phyloP scores from a whole-genome alignment of 148 eudicot species.

The Amaranthus cruentus region DNA sequence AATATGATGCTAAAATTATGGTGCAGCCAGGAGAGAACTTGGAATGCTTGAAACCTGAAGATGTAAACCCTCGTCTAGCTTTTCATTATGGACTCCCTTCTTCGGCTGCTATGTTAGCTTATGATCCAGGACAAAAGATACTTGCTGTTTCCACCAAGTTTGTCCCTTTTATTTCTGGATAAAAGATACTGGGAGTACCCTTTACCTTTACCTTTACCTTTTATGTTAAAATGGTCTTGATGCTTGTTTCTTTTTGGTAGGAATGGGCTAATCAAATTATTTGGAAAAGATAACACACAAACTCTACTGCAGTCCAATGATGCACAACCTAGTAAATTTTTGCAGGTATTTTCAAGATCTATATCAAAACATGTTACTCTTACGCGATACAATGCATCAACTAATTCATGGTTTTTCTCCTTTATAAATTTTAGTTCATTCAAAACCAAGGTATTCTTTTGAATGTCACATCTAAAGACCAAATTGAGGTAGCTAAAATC shows the following conservation, averaged over 20 bases:
- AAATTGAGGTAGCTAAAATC: slow-evolving; percentile 56
- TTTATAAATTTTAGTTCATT: slow-evolving; percentile 45
- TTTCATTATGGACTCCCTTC: slow-evolving; percentile 88
- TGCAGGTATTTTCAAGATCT: slow-evolving; percentile 41
- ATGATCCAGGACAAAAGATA: slow-evolving; percentile 74
- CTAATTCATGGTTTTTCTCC: slow-evolving; percentile 11
- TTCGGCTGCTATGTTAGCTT: slow-evolving; percentile 52
- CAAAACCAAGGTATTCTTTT: slow-evolving; percentile 72
- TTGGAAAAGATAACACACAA: slow-evolving; percentile 74
- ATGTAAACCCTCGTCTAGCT: slow-evolving; percentile 52
- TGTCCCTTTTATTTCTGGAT: slow-evolving; percentile 17
- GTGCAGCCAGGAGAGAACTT: slow-evolving; percentile 62
- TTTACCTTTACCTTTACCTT: not conserved
- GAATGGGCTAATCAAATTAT: slow-evolving; percentile 73
- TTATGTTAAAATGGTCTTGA: not conserved
- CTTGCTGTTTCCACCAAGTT: slow-evolving; percentile 83
- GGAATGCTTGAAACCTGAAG: slow-evolving; percentile 63
- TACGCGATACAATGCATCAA: not conserved
- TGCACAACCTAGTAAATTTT: slow-evolving; percentile 63
- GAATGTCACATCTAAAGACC: slow-evolving; percentile 57
- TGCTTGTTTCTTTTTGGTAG: slow-evolving; percentile 31
- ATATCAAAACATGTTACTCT: not conserved
- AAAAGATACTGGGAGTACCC: not conserved
- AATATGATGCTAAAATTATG: not conserved
- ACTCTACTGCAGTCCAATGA: slow-evolving; percentile 62